Conservation (phyloP, 2,329 filamentous ascomycete genomes). For the Penicillium freii region DNA sequence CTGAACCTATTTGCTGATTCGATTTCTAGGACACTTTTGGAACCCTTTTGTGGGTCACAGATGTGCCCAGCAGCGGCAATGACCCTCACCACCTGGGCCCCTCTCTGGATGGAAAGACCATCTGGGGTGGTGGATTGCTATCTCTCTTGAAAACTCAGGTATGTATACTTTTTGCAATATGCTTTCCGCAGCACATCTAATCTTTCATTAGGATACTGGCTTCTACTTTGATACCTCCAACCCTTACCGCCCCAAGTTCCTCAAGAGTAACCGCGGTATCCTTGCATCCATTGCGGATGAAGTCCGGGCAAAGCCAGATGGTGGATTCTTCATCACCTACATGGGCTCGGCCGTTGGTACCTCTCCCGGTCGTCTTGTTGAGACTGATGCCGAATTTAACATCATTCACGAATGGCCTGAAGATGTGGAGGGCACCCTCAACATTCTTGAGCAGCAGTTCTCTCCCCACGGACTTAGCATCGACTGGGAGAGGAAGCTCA, state of each 20-base stretch:
- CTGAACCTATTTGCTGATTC: slow-evolving; percentile 2
- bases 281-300: slow-evolving; percentile 62
- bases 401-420: slow-evolving; percentile 64
- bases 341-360: slow-evolving; percentile 61
- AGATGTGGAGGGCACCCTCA: slow-evolving; percentile 54
- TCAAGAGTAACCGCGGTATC: slow-evolving; percentile 60
- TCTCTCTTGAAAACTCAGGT: slow-evolving; percentile 57
- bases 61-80: slow-evolving; percentile 60
- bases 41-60: slow-evolving; percentile 57
- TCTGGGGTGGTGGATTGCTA: slow-evolving; percentile 58
- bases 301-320: slow-evolving; percentile 62
- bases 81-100: slow-evolving; percentile 59
- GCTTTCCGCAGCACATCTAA: neutral
- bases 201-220: slow-evolving; percentile 52
- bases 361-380: slow-evolving; percentile 58
- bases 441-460: slow-evolving; percentile 61
- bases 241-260: slow-evolving; percentile 59
- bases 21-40: slow-evolving; percentile 56
- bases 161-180: neutral
- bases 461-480: slow-evolving; percentile 60
- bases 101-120: slow-evolving; percentile 56
- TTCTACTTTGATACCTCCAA: slow-evolving; percentile 62
- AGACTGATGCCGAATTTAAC: slow-evolving; percentile 59
- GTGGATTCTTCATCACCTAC: slow-evolving; percentile 61
- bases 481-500: slow-evolving; percentile 58